These are phyloP conservation scores for Macrophomina tecta DNA, from an alignment of 2,329 filamentous ascomycete species.

Conservation along the genomic window DNA sequence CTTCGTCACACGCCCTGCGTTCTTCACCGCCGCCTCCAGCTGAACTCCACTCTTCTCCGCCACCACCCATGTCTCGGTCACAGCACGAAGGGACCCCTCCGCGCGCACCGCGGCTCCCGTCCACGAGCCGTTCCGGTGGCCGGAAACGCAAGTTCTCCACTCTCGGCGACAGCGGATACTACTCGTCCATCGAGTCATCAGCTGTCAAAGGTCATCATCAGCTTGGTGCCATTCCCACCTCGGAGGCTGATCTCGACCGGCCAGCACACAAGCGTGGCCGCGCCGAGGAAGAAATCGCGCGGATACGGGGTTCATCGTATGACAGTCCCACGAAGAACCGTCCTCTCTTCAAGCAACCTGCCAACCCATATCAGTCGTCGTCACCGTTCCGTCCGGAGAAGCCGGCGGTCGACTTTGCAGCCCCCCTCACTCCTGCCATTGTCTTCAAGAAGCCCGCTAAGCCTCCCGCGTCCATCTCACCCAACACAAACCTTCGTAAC, in stretches of 20 bases:
- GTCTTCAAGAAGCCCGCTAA: slow-evolving; percentile 74
- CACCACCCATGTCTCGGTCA: slow-evolving; percentile 73
- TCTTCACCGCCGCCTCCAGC: slow-evolving; percentile 75
- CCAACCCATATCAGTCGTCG: slow-evolving; percentile 37
- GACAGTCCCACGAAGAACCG: slow-evolving; percentile 83
- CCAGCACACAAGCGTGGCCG: slow-evolving; percentile 84
- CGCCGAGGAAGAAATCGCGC: slow-evolving; percentile 93
- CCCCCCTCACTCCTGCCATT: slow-evolving; percentile 81
- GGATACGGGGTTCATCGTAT: slow-evolving; percentile 88
- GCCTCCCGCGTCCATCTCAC: slow-evolving; percentile 80
- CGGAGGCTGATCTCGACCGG: slow-evolving; percentile 75
- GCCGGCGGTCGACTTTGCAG: slow-evolving; percentile 45
- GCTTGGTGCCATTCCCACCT: slow-evolving; percentile 70
- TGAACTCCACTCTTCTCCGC: slow-evolving; percentile 89
- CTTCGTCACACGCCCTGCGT: slow-evolving; percentile 53
- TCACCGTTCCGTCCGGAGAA: slow-evolving; percentile 50
- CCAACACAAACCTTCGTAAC: slow-evolving; percentile 87
- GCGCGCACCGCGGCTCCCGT: slow-evolving; percentile 65
- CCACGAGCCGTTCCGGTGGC: slow-evolving; percentile 69
- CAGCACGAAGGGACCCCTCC: slow-evolving; percentile 76
- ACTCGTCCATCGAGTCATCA: slow-evolving; percentile 93
- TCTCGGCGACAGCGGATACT: slow-evolving; percentile 94
- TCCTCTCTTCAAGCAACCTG: slow-evolving; percentile 57
- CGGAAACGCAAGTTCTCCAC: slow-evolving; percentile 79
- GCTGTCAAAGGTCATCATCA: slow-evolving; percentile 73